phyloP scores from a whole-genome alignment of 2,329 filamentous ascomycete genomes.

The Beauveria australis region DNA sequence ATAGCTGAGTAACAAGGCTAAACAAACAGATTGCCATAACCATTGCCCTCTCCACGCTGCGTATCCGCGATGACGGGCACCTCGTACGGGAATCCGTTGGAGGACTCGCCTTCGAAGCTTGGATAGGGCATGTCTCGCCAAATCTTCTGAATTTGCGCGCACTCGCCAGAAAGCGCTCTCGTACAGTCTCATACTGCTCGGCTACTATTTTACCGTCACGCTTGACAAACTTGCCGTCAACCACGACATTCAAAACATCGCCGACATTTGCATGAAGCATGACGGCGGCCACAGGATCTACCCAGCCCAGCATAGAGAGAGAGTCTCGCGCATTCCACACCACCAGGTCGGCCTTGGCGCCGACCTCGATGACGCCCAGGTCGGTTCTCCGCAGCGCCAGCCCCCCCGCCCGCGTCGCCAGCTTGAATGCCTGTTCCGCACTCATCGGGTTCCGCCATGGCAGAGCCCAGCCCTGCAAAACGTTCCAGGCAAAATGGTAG shows the following conservation, averaged over 20 bases:
- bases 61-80: neutral
- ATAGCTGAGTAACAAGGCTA: neutral
- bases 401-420: conserved; percentile 44
- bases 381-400: conserved; percentile 42
- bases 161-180: neutral
- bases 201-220: conserved; percentile 26
- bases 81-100: neutral
- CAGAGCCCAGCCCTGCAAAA: conserved; percentile 32
- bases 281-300: conserved; percentile 44
- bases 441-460: conserved; percentile 43
- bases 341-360: conserved; percentile 39
- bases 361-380: conserved; percentile 37
- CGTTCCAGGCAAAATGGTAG: conserved; percentile 28
- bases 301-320: conserved; percentile 14
- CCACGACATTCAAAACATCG: conserved; percentile 40
- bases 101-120: neutral
- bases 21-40: neutral
- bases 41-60: neutral
- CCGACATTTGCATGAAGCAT: conserved; percentile 42
- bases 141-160: neutral
- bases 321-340: conserved; percentile 31
- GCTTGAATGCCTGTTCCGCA: conserved; percentile 45
- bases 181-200: neutral
- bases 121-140: neutral
- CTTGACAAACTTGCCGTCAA: conserved; percentile 40